Conservation (phyloP, 2,329 filamentous ascomycete genomes). For the Fulvia fulva region DNA sequence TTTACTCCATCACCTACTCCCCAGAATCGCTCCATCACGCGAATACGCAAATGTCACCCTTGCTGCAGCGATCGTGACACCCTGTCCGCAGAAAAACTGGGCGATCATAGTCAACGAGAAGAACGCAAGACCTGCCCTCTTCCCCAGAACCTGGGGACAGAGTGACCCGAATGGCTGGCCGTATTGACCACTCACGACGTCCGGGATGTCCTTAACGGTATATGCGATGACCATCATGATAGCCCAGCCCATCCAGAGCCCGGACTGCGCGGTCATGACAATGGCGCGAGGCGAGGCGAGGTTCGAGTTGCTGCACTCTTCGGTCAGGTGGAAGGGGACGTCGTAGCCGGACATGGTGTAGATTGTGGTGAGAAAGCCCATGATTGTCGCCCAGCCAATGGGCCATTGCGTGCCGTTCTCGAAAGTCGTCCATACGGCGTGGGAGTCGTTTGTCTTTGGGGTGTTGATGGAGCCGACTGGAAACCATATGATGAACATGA, state of each 20-base stretch:
- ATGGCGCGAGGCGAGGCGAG: conserved; percentile 33
- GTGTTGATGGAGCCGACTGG: conserved; percentile 31
- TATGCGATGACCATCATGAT: conserved; percentile 32
- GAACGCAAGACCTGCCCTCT: conserved; percentile 30
- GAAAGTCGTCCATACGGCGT: conserved; percentile 19
- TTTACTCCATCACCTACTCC: conserved; percentile 28
- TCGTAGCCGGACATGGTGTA: conserved; percentile 43
- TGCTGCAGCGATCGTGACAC: conserved; percentile 30
- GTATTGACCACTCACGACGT: conserved; percentile 29
- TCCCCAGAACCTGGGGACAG: conserved; percentile 32
- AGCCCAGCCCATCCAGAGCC: conserved; percentile 28
- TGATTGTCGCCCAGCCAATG: conserved; percentile 31
- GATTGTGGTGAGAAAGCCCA: conserved; percentile 42
- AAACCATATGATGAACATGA: conserved; percentile 38
- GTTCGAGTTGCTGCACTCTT: conserved; percentile 35
- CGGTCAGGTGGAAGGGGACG: conserved; percentile 33
- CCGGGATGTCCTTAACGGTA: conserved; percentile 30
- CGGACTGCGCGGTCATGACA: conserved; percentile 31
- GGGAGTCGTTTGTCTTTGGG: conserved; percentile 26
- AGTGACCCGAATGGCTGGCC: conserved; percentile 33
- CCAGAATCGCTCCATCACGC: conserved; percentile 30
- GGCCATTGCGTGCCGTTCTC: conserved; percentile 31
- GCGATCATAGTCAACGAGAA: conserved; percentile 32
- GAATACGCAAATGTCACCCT: conserved; percentile 32
- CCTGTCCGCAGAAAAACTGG: conserved; percentile 31